These are phyloP conservation scores for Podaxis mareebaensis DNA, from an alignment of 768 basidiomycete species.

Conservation along the genomic window DNA sequence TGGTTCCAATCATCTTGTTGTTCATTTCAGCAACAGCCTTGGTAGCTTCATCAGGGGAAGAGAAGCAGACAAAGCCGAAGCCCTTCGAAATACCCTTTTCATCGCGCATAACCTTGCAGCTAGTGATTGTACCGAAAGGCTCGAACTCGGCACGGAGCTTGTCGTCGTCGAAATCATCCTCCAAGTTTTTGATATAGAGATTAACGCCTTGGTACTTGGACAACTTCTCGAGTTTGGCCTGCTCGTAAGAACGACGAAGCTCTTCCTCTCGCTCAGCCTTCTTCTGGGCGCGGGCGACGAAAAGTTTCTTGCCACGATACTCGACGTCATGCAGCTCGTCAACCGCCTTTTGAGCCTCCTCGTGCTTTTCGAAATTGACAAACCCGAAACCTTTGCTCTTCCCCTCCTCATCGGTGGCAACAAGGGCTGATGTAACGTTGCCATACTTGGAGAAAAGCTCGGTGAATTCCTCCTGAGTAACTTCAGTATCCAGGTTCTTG, in stretches of 20 bases:
- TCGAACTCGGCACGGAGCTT: slow-evolving; percentile 96
- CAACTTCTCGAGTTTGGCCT: slow-evolving; percentile 94
- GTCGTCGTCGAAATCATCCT: slow-evolving; percentile 97
- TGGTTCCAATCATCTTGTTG: slow-evolving; percentile 99
- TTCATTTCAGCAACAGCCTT: slow-evolving; percentile 99
- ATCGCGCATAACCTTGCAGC: slow-evolving; percentile 99
- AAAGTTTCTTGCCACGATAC: slow-evolving; percentile 83
- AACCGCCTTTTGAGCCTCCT: slow-evolving; percentile 88
- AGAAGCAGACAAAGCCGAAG: slow-evolving; percentile 99
- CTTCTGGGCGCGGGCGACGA: slow-evolving; percentile 96
- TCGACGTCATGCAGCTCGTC: slow-evolving; percentile 88
- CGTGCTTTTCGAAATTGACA: slow-evolving; percentile 94
- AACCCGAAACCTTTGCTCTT: slow-evolving; percentile 98
- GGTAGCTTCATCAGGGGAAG: slow-evolving; percentile 96
- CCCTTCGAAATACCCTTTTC: slow-evolving; percentile 93
- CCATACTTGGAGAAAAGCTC: slow-evolving; percentile 79
- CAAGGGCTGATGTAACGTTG: slow-evolving; percentile 82
- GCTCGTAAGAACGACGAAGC: slow-evolving; percentile 89
- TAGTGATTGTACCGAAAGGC: slow-evolving; percentile 95
- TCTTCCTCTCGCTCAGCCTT: slow-evolving; percentile 98
- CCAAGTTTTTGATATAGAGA: slow-evolving; percentile 99
- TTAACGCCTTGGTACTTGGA: slow-evolving; percentile 99
- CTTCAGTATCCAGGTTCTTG: slow-evolving; percentile 91
- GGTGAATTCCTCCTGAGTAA: slow-evolving; percentile 84
- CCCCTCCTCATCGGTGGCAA: slow-evolving; percentile 84